Conservation (phyloP, 371 early-diverging fungal genomes). For the Lichtheimia corymbifera region DNA sequence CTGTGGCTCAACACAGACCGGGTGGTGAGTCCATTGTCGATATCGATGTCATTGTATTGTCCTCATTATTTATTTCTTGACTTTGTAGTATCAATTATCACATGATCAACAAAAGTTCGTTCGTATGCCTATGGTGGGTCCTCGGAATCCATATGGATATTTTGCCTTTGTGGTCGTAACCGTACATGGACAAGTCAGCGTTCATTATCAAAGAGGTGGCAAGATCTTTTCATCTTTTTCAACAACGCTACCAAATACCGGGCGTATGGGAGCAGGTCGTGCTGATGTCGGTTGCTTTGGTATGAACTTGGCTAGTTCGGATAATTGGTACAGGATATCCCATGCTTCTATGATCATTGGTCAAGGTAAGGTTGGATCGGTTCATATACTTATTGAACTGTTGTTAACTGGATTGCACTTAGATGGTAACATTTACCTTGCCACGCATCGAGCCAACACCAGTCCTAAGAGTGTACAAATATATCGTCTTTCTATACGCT, state of each 20-base stretch:
- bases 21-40: constrained; percentile 19
- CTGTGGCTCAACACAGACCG: constrained; percentile 48
- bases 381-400: neutral
- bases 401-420: neutral
- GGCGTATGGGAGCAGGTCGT: constrained; percentile 23
- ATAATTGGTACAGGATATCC: constrained; percentile 45
- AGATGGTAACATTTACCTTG: constrained; percentile 37
- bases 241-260: constrained; percentile 35
- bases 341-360: constrained; percentile 38
- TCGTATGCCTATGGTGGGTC: constrained; percentile 24
- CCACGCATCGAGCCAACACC: constrained; percentile 31
- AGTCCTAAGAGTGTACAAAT: constrained; percentile 31
- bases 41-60: neutral
- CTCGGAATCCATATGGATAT: constrained; percentile 49
- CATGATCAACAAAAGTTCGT: constrained; percentile 14
- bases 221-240: constrained; percentile 38
- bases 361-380: constrained; percentile 17
- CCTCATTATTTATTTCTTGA: neutral
- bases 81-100: constrained; percentile 18
- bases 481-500: constrained; percentile 33
- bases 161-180: constrained; percentile 42
- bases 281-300: constrained; percentile 40
- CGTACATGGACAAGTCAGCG: constrained; percentile 43
- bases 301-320: constrained; percentile 33
- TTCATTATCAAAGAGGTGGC: constrained; percentile 47